Evolutionary conservation across 129 eudicot species (phyloP).

Genomic region (Saposhnikovia divaricata): DNA sequence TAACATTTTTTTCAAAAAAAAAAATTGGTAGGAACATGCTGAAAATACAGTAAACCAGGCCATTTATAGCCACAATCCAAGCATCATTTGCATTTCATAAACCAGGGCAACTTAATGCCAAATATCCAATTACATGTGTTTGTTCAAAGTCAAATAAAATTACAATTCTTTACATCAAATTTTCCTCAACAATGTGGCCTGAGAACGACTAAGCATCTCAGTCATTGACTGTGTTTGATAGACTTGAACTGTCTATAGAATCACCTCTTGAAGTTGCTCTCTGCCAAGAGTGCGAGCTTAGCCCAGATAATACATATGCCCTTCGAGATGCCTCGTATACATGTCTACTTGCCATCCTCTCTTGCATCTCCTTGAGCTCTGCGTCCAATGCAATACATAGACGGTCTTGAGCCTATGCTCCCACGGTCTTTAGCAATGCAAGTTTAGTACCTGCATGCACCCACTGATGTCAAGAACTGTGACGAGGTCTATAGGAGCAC

Average conservation of each 20-base stretch:
- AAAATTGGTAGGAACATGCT: no score
- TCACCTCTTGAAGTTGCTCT: constrained; percentile 92
- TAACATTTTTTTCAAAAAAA: no score
- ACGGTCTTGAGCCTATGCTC: constrained; percentile 57
- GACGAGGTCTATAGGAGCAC: constrained; percentile 88
- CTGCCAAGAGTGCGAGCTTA: constrained; percentile 95
- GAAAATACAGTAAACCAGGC: no score
- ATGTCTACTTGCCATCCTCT: constrained; percentile 69
- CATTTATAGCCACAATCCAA: no score
- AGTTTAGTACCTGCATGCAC: constrained; percentile 89
- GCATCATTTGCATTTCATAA: no score
- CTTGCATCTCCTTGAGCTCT: constrained; percentile 81
- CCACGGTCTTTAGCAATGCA: constrained; percentile 79
- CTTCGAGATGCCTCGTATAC: constrained; percentile 74
- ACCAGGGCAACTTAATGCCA: no score
- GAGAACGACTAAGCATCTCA: constrained; percentile 75
- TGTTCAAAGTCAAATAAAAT: no score
- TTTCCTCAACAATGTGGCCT: constrained; percentile 54
- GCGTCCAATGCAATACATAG: constrained; percentile 60
- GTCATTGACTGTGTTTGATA: constrained; percentile 81
- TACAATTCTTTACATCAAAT: no score
- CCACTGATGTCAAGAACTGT: constrained; percentile 93
- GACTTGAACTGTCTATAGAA: constrained; percentile 65
- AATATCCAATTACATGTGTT: no score
- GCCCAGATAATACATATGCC: constrained; percentile 71